Evolutionary conservation across 2,329 filamentous ascomycete genomes (phyloP).

Genomic region (Plectosphaerella sp.): DNA sequence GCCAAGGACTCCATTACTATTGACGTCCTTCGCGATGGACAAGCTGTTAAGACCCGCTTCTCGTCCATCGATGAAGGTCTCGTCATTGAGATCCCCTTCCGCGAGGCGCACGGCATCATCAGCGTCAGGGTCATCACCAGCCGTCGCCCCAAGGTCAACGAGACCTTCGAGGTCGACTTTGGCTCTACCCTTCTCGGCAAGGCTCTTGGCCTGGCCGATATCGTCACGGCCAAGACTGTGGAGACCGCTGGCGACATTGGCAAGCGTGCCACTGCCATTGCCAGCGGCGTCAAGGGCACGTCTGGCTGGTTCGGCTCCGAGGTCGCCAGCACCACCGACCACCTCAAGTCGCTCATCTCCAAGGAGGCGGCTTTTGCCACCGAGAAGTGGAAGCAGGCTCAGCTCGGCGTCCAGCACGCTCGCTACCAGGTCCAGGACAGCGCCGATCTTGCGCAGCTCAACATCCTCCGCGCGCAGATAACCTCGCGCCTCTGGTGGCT

Average conservation of each 20-base stretch:
- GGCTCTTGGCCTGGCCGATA: slow-evolving; percentile 29
- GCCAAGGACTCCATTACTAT: slow-evolving; percentile 52
- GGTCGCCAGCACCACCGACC: slow-evolving; percentile 1
- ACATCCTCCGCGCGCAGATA: slow-evolving; percentile 49
- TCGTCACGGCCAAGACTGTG: slow-evolving; percentile 22
- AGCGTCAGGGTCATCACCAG: slow-evolving; percentile 55
- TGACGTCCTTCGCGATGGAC: slow-evolving; percentile 44
- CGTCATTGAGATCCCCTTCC: slow-evolving; percentile 44
- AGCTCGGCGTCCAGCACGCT: slow-evolving; percentile 25
- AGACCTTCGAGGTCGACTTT: slow-evolving; percentile 58
- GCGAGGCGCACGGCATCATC: slow-evolving; percentile 53
- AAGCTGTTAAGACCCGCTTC: slow-evolving; percentile 43
- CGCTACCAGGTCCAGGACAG: slow-evolving; percentile 28
- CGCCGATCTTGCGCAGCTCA: slow-evolving; percentile 35
- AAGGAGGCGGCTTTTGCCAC: slow-evolving; percentile 12
- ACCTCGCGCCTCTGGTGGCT: slow-evolving; percentile 54
- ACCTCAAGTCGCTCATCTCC: slow-evolving; percentile 1
- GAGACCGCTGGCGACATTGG: slow-evolving; percentile 34
- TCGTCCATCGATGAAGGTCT: slow-evolving; percentile 45
- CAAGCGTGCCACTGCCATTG: slow-evolving; percentile 10
- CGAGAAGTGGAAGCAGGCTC: slow-evolving; percentile 21
- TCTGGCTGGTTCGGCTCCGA: slow-evolving; percentile 1
- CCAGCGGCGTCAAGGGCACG: background rate
- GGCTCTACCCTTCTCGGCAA: slow-evolving; percentile 42
- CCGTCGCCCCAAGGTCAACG: slow-evolving; percentile 55